Evolutionary conservation across 2,329 filamentous ascomycete species (phyloP).

Genomic region (Zasmidium cellare): DNA sequence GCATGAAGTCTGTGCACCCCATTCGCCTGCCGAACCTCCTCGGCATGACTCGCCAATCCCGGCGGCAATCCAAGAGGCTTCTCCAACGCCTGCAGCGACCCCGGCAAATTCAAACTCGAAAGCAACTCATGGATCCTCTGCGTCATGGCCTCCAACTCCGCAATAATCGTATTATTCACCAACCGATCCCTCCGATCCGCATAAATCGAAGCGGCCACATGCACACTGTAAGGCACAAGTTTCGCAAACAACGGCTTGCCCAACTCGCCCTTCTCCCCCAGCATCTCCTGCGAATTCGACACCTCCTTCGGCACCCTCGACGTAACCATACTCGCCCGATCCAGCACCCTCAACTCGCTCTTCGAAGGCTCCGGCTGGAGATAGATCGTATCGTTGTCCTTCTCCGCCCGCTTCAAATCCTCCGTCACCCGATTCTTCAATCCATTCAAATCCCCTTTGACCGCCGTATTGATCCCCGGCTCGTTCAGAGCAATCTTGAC

Average conservation of each 20-base stretch:
- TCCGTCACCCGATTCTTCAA: conserved; percentile 81
- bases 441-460: conserved; percentile 78
- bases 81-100: conserved; percentile 89
- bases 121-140: conserved; percentile 76
- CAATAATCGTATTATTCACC: conserved; percentile 83
- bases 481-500: conserved; percentile 86
- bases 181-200: conserved; percentile 87
- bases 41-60: conserved; percentile 81
- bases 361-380: conserved; percentile 83
- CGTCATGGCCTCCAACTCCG: conserved; percentile 79
- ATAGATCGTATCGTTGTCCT: conserved; percentile 96
- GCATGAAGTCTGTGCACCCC: conserved; percentile 74
- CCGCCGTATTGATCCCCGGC: conserved; percentile 76
- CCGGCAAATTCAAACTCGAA: conserved; percentile 81
- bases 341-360: conserved; percentile 79
- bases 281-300: conserved; percentile 72
- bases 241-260: conserved; percentile 85
- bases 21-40: conserved; percentile 90
- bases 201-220: conserved; percentile 93
- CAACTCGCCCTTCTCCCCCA: conserved; percentile 75
- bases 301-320: conserved; percentile 79
- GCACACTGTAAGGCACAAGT: conserved; percentile 91
- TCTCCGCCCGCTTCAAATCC: conserved; percentile 87
- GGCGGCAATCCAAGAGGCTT: conserved; percentile 90
- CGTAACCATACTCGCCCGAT: conserved; percentile 85